Percentiles rank a stretch among this genome's conserved stretches.
phyloP scores from a whole-genome alignment of 371 early-diverging fungal genomes.

The Mortierella sp. region DNA sequence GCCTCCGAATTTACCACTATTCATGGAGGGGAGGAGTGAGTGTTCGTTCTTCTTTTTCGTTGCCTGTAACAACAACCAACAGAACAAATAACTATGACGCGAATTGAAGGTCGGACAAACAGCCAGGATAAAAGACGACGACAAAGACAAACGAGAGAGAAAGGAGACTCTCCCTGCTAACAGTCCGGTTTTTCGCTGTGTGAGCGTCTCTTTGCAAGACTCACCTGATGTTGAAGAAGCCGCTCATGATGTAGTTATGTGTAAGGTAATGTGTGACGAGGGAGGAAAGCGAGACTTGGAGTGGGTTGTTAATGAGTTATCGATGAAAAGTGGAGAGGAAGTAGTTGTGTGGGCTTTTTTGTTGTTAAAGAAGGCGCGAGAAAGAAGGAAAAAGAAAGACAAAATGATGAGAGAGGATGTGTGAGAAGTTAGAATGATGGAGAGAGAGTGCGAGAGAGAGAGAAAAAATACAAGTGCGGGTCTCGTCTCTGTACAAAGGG shows the following conservation, averaged over 20 bases:
- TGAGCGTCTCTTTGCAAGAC: neutral
- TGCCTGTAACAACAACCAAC: neutral
- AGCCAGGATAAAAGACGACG: neutral
- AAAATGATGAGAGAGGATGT: neutral
- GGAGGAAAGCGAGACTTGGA: neutral
- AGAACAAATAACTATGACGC: neutral
- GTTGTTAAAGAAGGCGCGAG: neutral
- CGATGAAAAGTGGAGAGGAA: neutral
- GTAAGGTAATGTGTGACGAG: neutral
- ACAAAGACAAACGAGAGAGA: neutral
- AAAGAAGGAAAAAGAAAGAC: neutral
- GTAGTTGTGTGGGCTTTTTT: neutral
- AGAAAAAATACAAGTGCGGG: neutral
- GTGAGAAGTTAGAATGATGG: neutral
- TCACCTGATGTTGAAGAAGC: slow-evolving; percentile 57
- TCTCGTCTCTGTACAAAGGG: neutral
- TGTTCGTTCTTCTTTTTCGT: neutral
- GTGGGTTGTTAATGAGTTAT: neutral
- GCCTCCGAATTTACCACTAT: slow-evolving; percentile 42
- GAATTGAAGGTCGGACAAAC: neutral
- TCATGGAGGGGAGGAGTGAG: neutral
- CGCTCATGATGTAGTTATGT: slow-evolving; percentile 34
- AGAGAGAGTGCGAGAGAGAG: neutral
- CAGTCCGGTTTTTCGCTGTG: neutral
- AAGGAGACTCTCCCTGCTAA: neutral